Conservation (phyloP, 306 rosid genomes). For the Fagus sylvatica region DNA sequence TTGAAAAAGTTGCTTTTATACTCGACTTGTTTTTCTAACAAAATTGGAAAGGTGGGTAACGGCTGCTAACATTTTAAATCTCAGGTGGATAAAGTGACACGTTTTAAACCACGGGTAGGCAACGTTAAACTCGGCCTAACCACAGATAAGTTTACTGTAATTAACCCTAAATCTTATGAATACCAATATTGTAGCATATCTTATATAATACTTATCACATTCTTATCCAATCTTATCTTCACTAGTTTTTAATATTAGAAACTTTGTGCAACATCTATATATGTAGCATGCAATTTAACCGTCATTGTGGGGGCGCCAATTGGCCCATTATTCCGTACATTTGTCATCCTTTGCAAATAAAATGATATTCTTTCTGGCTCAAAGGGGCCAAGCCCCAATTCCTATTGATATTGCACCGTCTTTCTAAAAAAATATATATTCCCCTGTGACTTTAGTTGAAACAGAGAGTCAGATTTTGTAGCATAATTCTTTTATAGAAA, state of each 20-base stretch:
- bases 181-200: not conserved
- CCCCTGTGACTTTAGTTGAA: not conserved
- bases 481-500: not conserved
- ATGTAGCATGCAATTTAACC: not conserved
- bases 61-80: no score
- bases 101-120: no score
- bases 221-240: slow-evolving; percentile 24
- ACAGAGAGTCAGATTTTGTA: not conserved
- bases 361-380: not conserved
- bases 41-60: no score
- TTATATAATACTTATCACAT: not conserved
- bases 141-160: no score
- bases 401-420: not conserved
- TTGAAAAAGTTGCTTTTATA: no score
- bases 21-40: no score
- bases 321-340: not conserved
- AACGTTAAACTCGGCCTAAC: no score
- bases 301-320: not conserved
- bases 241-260: not conserved
- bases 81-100: no score
- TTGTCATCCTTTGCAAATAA: not conserved
- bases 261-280: not conserved
- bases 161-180: not conserved
- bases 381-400: not conserved
- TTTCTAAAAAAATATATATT: not conserved